Conservation (phyloP, 1,284 basidiomycete genomes). For the Boletus semigastroideus region DNA sequence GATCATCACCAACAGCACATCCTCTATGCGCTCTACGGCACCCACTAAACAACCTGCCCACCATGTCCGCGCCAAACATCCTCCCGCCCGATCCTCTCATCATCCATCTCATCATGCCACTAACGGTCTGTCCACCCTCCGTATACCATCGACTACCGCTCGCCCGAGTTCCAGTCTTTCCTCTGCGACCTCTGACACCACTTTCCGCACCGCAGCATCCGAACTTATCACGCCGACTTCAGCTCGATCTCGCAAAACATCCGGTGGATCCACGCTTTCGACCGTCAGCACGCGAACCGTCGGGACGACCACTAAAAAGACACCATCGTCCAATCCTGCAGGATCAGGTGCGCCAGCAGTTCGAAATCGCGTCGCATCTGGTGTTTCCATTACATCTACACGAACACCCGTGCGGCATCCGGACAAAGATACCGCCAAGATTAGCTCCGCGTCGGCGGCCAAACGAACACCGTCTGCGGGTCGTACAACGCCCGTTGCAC, state of each 20-base stretch:
- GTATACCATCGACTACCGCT: conserved; percentile 37
- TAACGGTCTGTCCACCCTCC: conserved; percentile 32
- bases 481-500: conserved; percentile 27
- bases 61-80: conserved; percentile 24
- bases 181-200: conserved; percentile 49
- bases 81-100: conserved; percentile 22
- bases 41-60: conserved; percentile 14
- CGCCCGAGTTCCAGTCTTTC: conserved; percentile 48
- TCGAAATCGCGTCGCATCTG: conserved; percentile 29
- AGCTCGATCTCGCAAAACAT: conserved; percentile 42
- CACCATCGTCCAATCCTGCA: not conserved
- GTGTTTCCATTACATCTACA: conserved; percentile 29
- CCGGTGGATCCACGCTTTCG: conserved; percentile 42
- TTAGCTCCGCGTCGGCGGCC: conserved; percentile 22
- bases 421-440: conserved; percentile 25
- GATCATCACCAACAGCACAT: conserved; percentile 26
- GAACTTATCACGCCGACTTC: conserved; percentile 39
- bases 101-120: conserved; percentile 21
- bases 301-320: conserved; percentile 28
- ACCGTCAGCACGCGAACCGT: conserved; percentile 39
- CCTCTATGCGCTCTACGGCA: conserved; percentile 33
- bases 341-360: not conserved
- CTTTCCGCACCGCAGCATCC: conserved; percentile 57
- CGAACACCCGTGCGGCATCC: conserved; percentile 24
- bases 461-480: conserved; percentile 26